A percentile compares a stretch with the other conserved stretches of the same genome.
These are phyloP conservation scores for Penicillium sp. DNA, from an alignment of 2,329 filamentous ascomycete genomes.

Conservation along the genomic window DNA sequence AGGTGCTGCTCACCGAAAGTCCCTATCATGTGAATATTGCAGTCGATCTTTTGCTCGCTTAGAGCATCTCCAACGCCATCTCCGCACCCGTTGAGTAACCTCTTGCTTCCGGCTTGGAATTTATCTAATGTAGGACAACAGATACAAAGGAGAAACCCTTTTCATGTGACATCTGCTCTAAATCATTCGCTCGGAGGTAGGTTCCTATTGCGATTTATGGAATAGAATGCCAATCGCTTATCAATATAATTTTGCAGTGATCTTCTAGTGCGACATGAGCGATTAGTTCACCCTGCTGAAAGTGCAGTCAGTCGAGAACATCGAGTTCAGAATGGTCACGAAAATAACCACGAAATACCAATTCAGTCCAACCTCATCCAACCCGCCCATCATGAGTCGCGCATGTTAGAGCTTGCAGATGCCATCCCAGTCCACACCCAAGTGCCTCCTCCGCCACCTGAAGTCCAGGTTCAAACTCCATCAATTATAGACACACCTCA, in stretches of 20 bases:
- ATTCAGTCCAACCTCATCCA: conserved; percentile 39
- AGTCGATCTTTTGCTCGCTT: conserved; percentile 49
- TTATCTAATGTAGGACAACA: conserved; percentile 30
- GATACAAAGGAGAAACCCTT: conserved; percentile 53
- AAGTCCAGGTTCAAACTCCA: conserved; percentile 39
- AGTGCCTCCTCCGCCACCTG: conserved; percentile 33
- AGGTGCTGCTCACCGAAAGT: conserved; percentile 43
- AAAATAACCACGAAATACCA: conserved; percentile 32
- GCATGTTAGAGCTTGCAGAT: conserved; percentile 47
- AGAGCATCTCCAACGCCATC: conserved; percentile 52
- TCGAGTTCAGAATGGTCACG: conserved; percentile 30
- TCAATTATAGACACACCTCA: conserved; percentile 45
- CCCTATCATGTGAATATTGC: conserved; percentile 49
- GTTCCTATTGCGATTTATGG: neutral
- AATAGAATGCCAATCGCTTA: conserved; percentile 22
- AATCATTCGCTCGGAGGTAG: conserved; percentile 50
- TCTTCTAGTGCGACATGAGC: conserved; percentile 50
- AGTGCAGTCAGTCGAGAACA: conserved; percentile 41
- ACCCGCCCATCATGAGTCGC: conserved; percentile 41
- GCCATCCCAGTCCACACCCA: conserved; percentile 43
- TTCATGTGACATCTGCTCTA: conserved; percentile 50
- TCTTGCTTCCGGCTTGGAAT: conserved; percentile 5
- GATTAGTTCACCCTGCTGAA: conserved; percentile 48
- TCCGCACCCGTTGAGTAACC: conserved; percentile 50
- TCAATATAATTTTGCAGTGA: conserved; percentile 36